These are phyloP conservation scores for Dactylellina cionopaga DNA, from an alignment of 2,329 filamentous ascomycete genomes.

Conservation along the genomic window DNA sequence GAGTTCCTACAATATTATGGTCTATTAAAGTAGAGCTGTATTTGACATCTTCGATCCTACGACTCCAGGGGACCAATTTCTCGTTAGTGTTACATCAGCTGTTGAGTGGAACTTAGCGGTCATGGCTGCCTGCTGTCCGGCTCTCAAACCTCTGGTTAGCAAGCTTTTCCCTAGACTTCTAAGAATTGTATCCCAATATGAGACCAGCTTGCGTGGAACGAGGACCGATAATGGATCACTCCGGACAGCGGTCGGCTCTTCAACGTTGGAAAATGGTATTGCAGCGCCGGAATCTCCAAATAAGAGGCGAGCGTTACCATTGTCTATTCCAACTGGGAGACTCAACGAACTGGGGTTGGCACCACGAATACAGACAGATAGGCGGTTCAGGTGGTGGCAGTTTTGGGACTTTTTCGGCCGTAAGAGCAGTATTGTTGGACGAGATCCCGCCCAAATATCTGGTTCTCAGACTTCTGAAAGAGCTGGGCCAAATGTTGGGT, in stretches of 20 bases:
- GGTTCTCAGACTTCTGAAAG: neutral
- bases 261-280: neutral
- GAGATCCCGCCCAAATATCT: neutral
- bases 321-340: conserved; percentile 5
- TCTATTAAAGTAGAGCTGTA: neutral
- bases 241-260: neutral
- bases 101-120: conserved; percentile 25
- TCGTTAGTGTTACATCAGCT: conserved; percentile 19
- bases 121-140: conserved; percentile 38
- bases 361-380: conserved; percentile 30
- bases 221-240: neutral
- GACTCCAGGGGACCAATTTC: conserved; percentile 28
- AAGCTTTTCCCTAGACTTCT: conserved; percentile 2
- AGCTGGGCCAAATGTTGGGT: conserved; percentile 24
- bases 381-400: conserved; percentile 1
- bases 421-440: neutral
- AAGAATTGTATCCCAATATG: neutral
- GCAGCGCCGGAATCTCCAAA: neutral
- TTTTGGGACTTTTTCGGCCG: conserved; percentile 8
- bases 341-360: conserved; percentile 29
- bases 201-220: neutral
- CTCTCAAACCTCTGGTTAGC: conserved; percentile 25
- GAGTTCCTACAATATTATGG: neutral
- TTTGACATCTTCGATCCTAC: neutral
- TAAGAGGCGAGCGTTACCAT: conserved; percentile 1